Conservation (phyloP, 164 flowering plant species). For the Berberis thunbergii region DNA sequence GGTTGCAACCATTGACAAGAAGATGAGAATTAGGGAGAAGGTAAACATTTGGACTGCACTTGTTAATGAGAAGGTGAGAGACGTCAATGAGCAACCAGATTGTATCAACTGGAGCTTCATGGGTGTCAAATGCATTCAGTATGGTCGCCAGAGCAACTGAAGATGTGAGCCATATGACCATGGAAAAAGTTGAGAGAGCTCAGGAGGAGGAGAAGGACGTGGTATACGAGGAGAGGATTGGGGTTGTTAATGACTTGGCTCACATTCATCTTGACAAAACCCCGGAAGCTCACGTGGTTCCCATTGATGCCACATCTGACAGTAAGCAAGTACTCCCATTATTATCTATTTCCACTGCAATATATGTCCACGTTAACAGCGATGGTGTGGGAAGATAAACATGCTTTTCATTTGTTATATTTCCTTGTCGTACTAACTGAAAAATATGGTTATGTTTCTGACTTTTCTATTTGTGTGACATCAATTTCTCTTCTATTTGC, state of each 20-base stretch:
- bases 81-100: conserved; percentile 64
- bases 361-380: too few species aligned
- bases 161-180: conserved; percentile 53
- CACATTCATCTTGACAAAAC: conserved; percentile 41
- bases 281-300: conserved; percentile 26
- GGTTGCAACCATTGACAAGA: conserved; percentile 50
- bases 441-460: too few species aligned
- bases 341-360: too few species aligned
- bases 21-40: conserved; percentile 60
- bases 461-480: too few species aligned
- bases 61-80: conserved; percentile 58
- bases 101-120: conserved; percentile 62
- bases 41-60: conserved; percentile 47
- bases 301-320: conserved; percentile 16
- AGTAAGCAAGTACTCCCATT: too few species aligned
- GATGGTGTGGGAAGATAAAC: too few species aligned
- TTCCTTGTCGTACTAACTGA: too few species aligned
- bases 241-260: conserved; percentile 29
- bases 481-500: too few species aligned
- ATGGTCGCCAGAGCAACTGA: conserved; percentile 63
- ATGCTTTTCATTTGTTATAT: too few species aligned
- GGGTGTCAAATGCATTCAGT: conserved; percentile 53
- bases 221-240: conserved; percentile 32
- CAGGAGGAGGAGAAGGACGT: conserved; percentile 55
- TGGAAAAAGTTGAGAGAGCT: conserved; percentile 62